Evolutionary conservation across 257 asterid genomes (phyloP), one percentile per base, ranked within the genome.

Genomic region (Solanum virginianum): DNA sequence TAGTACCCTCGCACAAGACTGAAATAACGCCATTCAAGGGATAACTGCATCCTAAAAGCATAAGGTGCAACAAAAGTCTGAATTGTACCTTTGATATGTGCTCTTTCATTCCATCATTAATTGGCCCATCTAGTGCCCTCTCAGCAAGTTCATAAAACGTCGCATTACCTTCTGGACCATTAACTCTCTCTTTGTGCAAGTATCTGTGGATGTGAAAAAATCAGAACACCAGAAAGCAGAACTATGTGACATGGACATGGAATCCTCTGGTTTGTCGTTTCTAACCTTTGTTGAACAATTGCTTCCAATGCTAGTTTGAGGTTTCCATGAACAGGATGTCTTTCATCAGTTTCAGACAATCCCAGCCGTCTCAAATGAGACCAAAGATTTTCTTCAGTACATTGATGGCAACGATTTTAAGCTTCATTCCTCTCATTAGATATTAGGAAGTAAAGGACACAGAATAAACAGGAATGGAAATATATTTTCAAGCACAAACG

Each of bases 251-350:
- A 68, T 68, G 68, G 54, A 18, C 65, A 51, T 68, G 22, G 69
- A 75, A 60, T 18, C 39, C 49, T 87, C 74, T 63, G 55, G 87
- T 43, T 49, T 41, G 53, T 10, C 4, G 39, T 71, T 55, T 68
- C 89, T 87, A 85, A 95, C 99, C 97, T 96, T 89, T 94, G 97
- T 88, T 96, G 99, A 86, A 95, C 97, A 85, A 96, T 94, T 22
- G 92, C 84, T 87, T 96, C 99, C 84, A 95, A 59, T 36, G 95
- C 85, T 85, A 75, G 91, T 85, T 93, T 96, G 57, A 88, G 84
- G 87, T 90, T 94, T 65, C 92, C 94, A 71, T 92, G 90, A 59
- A 65, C 83, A n/a, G 95, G 94, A 91, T 92, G 97, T 84, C 85
- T 93, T 84, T 93, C 98, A 87, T 94, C 97, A 86, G 85, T 89